Evolutionary conservation across 345 rosid species (phyloP).

Genomic region (Gossypium raimondii): DNA sequence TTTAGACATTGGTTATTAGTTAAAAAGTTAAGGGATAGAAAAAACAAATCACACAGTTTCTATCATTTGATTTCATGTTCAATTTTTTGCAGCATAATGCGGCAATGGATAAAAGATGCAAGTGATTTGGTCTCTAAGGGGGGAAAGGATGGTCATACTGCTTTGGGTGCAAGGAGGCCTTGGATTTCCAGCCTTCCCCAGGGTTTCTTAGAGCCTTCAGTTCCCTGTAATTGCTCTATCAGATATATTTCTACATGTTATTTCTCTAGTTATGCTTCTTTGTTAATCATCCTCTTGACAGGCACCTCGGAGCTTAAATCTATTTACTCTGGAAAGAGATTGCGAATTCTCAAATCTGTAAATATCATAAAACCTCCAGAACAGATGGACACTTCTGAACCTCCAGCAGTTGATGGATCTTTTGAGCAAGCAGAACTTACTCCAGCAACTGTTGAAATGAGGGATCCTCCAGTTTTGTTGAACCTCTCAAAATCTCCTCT

Average conservation of each 20-base stretch:
- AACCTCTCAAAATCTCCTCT: slow-evolving; percentile 14
- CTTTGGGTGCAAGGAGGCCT: slow-evolving; percentile 41
- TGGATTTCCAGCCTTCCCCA: slow-evolving; percentile 29
- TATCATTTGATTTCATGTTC: slow-evolving; percentile 10
- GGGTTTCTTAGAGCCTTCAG: slow-evolving; percentile 45
- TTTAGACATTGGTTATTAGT: not conserved
- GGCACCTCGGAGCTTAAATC: slow-evolving; percentile 50
- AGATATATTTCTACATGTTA: not conserved
- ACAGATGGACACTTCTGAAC: slow-evolving; percentile 12
- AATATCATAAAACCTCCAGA: slow-evolving; percentile 19
- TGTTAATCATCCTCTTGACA: slow-evolving; percentile 35
- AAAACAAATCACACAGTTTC: not conserved
- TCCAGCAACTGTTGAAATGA: not conserved
- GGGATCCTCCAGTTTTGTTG: not conserved
- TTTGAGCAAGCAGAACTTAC: slow-evolving; percentile 15
- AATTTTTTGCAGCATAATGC: slow-evolving; percentile 48
- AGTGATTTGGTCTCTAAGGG: slow-evolving; percentile 59
- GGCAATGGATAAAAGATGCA: slow-evolving; percentile 45
- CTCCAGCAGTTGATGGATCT: slow-evolving; percentile 15
- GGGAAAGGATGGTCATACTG: slow-evolving; percentile 36
- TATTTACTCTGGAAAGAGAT: slow-evolving; percentile 31
- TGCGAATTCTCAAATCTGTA: slow-evolving; percentile 17
- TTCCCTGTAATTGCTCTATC: slow-evolving; percentile 51
- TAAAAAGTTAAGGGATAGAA: not conserved
- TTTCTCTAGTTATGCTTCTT: slow-evolving; percentile 11